These are phyloP conservation scores for Rosa persica DNA, from an alignment of 306 rosid species.

Conservation along the genomic window DNA sequence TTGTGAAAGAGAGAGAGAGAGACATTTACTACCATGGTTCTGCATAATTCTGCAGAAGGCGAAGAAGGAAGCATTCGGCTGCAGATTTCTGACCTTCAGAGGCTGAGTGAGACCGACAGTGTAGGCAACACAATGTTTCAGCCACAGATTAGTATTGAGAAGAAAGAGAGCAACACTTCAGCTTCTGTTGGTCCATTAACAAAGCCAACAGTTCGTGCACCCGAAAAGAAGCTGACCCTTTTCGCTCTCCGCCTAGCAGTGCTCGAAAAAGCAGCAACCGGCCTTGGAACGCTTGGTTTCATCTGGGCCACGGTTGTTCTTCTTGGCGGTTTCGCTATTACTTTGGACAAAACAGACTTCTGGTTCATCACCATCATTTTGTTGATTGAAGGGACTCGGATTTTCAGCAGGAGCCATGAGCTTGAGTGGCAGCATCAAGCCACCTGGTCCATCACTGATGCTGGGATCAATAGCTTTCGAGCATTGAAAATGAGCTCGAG, in stretches of 20 bases:
- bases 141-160: constrained; percentile 44
- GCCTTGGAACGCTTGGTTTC: constrained; percentile 89
- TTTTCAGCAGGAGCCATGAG: constrained; percentile 94
- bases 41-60: constrained; percentile 31
- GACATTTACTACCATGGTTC: constrained; percentile 39
- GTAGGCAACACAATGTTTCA: constrained; percentile 51
- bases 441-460: constrained; percentile 78
- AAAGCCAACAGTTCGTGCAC: constrained; percentile 44
- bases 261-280: constrained; percentile 84
- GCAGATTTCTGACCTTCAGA: constrained; percentile 43
- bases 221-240: constrained; percentile 84
- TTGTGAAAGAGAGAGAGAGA: not conserved
- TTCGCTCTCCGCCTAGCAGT: constrained; percentile 86
- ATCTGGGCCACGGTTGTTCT: constrained; percentile 97
- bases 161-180: constrained; percentile 45
- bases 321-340: constrained; percentile 85
- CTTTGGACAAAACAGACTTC: constrained; percentile 67
- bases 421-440: constrained; percentile 99
- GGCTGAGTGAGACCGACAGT: constrained; percentile 46
- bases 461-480: constrained; percentile 61
- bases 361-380: constrained; percentile 87
- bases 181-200: constrained; percentile 14
- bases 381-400: constrained; percentile 78
- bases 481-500: constrained; percentile 51
- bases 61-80: constrained; percentile 47